These are phyloP conservation scores for Amphibolis antarctica DNA, from an alignment of 106 monocot species.

Conservation along the genomic window DNA sequence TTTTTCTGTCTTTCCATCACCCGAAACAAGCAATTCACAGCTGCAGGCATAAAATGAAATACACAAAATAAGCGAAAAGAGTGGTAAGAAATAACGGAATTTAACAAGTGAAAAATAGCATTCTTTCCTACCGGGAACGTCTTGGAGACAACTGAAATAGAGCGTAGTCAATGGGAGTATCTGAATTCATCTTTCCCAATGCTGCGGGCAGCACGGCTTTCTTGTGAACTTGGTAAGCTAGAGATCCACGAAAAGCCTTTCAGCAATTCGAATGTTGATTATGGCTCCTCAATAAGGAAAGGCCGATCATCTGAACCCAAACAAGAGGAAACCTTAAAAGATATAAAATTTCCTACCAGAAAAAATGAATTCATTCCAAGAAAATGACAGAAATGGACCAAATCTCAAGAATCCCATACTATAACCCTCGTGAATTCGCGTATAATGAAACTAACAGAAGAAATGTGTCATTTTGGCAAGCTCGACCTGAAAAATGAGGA, in stretches of 20 bases:
- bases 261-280: neutral
- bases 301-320: neutral
- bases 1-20: slow-evolving; percentile 73
- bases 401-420: neutral
- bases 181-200: slow-evolving; percentile 43
- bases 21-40: slow-evolving; percentile 78
- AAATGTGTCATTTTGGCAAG: too few relatives aligned
- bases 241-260: neutral
- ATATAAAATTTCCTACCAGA: neutral
- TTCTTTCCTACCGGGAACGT: slow-evolving; percentile 43
- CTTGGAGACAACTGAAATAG: slow-evolving; percentile 83
- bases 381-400: neutral
- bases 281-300: neutral
- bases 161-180: slow-evolving; percentile 60
- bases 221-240: neutral
- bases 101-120: neutral
- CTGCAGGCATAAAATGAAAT: slow-evolving; percentile 22
- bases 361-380: neutral
- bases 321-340: neutral
- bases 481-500: too few relatives aligned
- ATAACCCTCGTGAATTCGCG: neutral
- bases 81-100: neutral
- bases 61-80: neutral
- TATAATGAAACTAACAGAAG: too few relatives aligned
- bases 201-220: neutral